phyloP scores from a whole-genome alignment of 495 filamentous ascomycete species.

The Cercophora scortea region DNA sequence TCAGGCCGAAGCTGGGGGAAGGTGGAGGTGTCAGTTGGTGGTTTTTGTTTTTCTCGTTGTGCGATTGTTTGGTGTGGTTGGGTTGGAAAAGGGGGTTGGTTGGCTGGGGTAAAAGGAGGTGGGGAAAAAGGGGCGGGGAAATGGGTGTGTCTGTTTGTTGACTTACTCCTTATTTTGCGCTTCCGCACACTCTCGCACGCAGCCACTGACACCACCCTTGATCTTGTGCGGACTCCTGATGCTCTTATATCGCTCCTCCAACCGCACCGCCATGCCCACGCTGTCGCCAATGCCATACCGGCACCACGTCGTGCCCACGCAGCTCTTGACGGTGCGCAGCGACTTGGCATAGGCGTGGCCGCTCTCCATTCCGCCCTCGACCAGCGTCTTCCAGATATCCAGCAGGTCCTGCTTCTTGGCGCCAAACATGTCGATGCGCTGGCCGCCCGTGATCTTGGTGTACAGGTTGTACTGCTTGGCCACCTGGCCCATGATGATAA shows the following conservation, averaged over 20 bases:
- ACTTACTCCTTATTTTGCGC: slow-evolving; percentile 89
- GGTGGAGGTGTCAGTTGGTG: background rate
- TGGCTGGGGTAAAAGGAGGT: background rate
- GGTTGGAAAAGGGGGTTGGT: no score
- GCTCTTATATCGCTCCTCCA: slow-evolving; percentile 94
- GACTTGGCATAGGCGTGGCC: slow-evolving; percentile 94
- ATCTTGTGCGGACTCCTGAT: slow-evolving; percentile 88
- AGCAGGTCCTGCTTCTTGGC: slow-evolving; percentile 87
- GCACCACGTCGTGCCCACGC: slow-evolving; percentile 94
- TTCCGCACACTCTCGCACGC: slow-evolving; percentile 90
- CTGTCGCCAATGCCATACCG: slow-evolving; percentile 89
- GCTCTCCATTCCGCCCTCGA: slow-evolving; percentile 90
- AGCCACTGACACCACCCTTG: slow-evolving; percentile 88
- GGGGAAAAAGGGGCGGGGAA: background rate
- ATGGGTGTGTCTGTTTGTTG: no score
- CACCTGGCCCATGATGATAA: slow-evolving; percentile 81
- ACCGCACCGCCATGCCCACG: slow-evolving; percentile 89
- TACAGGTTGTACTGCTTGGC: slow-evolving; percentile 87
- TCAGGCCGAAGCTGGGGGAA: slow-evolving; percentile 70
- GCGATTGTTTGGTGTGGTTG: no score
- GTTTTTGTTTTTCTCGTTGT: no score
- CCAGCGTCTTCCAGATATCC: slow-evolving; percentile 78
- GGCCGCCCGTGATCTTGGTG: slow-evolving; percentile 91
- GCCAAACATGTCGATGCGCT: slow-evolving; percentile 94
- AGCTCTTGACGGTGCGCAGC: slow-evolving; percentile 86